Evolutionary conservation across 2,329 filamentous ascomycete species (phyloP), one percentile per base, ranked within the genome.

Genomic region (Fonsecaea multimorphosa): DNA sequence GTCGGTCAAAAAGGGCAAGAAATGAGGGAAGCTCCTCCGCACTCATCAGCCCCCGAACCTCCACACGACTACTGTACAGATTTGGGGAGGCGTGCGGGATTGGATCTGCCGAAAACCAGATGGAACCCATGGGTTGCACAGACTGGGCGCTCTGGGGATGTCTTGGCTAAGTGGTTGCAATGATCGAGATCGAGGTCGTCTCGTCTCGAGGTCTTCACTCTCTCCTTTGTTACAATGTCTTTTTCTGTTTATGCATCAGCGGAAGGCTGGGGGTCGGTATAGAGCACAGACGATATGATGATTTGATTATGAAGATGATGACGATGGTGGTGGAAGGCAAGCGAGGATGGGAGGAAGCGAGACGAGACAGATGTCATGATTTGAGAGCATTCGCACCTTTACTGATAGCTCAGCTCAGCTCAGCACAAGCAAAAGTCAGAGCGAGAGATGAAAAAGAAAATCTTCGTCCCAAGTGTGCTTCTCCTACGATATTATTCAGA

Each of bases 1-100:
- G 65, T 74, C 74, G 71, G 76, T 74, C 64, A 71, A 70, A 16
- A 72, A 73, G 14, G 75, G 64, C n/a, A 69, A 72, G 64, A 71
- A 70, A 60, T 69, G 61, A 70, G 46, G 58, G 31, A 68, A 31
- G 3, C 14, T 40, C 38, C 38, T 14, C 16, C 38, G 19, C 32
- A 9, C 32, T 34, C 32, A 31, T 3, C 32, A n/a, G 4, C 38
- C 38, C 29, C 29, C 29, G 29, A 31, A 31, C 29, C 29, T n/a
- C n/a, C n/a, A 44, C 19, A 22, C 44, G 44, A 14, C 44, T 11
- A 24, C 44, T 49, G 36, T 34, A 46, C 36, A 12, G 36, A 24
- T 31, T 16, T 40, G 1, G n/a, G 16, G 38, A 40, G 38, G 4
- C 29, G 12, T 46, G 55, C 19, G 19, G 31, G n/a, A 31, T 44